Base-by-base conservation (phyloP, 2,329 filamentous ascomycete species). In the Scolecobasidium constrictum region DNA sequence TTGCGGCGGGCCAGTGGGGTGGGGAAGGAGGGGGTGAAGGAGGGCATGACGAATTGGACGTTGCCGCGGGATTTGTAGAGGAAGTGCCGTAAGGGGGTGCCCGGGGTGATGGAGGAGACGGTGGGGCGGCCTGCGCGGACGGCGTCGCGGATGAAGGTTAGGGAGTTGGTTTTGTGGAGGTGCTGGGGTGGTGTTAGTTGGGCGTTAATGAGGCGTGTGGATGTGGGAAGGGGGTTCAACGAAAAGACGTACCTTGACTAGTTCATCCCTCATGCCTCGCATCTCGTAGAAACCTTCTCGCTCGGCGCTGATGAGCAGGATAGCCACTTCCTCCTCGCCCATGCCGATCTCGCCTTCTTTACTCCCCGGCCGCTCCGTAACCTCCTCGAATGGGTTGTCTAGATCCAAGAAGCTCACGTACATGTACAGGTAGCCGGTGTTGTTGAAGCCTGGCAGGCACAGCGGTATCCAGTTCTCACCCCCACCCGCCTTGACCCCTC, bases 401-500 rank as follows among this genome's bases (percentile, higher is more conserved):
- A 76, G 69, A 51, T 86, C 79, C 48, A 98, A 75, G 60, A 96
- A 98, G 67, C 86, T 94, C 57, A 98, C 92, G 56, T 96, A 98
- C 87, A 98, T 96, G 67, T 98, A 95, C 2, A 98, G 72, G 57
- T 94, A 98, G 19, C 92, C 93, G 40, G 81, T 84, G 60, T 86
- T 96, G 65, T 98, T 98, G 66, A 98, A 98, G 4, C 88, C 90
- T 1, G 92, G 93, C 3, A 98, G 73, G 54, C 92, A 98, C 5
- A 98, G 72, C 0, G 92, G 92, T 38, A 96, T 90, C 92, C 92
- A 98, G 54, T 90, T 95, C 62, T 98, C 92, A 21, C 90, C 92
- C n/a, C 77, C 87, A 4, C 85, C 88, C 16, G 86, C 83, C 58
- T 92, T 90, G 57, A 98, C 83, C 35, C 86, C 83, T 38, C 86